Percentiles rank a stretch among this genome's conserved stretches.
These are phyloP conservation scores for Thelephora ganbajun DNA, from an alignment of 768 basidiomycete genomes.

Conservation along the genomic window DNA sequence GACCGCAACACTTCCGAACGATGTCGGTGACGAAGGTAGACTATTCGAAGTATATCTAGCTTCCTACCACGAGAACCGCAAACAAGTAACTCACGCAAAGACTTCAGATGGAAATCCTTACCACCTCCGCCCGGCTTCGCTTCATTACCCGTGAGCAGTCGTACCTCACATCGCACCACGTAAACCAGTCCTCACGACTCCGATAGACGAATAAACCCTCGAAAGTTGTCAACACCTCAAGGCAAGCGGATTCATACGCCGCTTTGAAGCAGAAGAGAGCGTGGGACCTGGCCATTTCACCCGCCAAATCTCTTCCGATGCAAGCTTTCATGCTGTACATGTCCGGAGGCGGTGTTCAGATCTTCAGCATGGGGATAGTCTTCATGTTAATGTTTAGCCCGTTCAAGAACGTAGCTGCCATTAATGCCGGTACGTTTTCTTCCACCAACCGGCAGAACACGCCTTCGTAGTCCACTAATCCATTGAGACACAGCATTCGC, in stretches of 20 bases:
- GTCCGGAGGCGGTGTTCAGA: conserved; percentile 91
- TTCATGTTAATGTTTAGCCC: conserved; percentile 84
- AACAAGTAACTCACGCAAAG: background rate
- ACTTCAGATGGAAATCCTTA: conserved; percentile 45
- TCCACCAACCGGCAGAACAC: background rate
- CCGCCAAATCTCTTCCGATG: conserved; percentile 90
- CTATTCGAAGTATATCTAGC: background rate
- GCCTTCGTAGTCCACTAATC: no score
- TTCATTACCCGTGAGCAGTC: conserved; percentile 18
- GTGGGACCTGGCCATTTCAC: conserved; percentile 73
- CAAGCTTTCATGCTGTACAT: conserved; percentile 98
- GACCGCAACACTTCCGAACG: no score
- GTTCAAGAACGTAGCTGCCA: conserved; percentile 67
- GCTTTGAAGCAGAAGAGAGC: conserved; percentile 65
- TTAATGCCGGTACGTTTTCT: conserved; percentile 52
- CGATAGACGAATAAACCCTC: conserved; percentile 27
- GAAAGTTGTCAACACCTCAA: conserved; percentile 18
- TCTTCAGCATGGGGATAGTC: conserved; percentile 94
- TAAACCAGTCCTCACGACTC: background rate
- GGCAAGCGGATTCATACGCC: conserved; percentile 41
- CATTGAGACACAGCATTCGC: conserved; percentile 39
- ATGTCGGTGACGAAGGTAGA: background rate
- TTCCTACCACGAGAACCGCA: background rate
- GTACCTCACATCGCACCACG: background rate
- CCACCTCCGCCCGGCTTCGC: conserved; percentile 59